Evolutionary conservation across 208 protist species (phyloP), one percentile per base, ranked within the genome.

Genomic region (Borovskyia barvae): DNA sequence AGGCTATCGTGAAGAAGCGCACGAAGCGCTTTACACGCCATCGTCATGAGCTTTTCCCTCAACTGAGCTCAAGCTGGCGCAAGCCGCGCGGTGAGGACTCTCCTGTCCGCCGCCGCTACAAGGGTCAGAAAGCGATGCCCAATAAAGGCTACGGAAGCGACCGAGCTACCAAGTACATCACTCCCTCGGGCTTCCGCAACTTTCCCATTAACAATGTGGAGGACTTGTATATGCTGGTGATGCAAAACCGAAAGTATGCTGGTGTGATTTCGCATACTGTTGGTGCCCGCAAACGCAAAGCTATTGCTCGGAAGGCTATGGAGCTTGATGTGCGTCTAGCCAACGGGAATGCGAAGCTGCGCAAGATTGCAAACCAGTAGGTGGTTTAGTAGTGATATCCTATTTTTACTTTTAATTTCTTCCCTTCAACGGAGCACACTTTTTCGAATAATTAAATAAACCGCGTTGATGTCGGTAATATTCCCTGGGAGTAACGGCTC

Each of bases 171-270:
- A 93, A 96, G 74, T 97, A 98, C 85, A 85, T 98, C 65, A 88
- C 95, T 41, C 98, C 97, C 24, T 94, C 96, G 37, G 97, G 98
- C 61, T 99, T 99, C 85, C 94, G 96, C 66, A 94, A 97, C 77
- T 99, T 99, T 77, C 79, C 82, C 45, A 88, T 99, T 52, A 79
- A 81, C 77, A 98, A 96, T 57, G 86, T 97, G 51, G 63, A 97
- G 74, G 98, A 99, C 64, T 87, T 99, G 37, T 97, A 99, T 79
- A 91, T 99, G 79, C 96, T 99, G 22, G 84, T 99, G 29, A 99
- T 99, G 98, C 98, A 99, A 78, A 99, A 99, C 96, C 93, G 97
- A 66, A 99, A 96, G 83, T 99, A 99, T 84, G 94, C 96, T 49
- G 98, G 98, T 41, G 96, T 99, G 64, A 99, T 99, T 74, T 82